Conservation (phyloP, 2,329 filamentous ascomycete genomes). For the Colletotrichum spaethianum region DNA sequence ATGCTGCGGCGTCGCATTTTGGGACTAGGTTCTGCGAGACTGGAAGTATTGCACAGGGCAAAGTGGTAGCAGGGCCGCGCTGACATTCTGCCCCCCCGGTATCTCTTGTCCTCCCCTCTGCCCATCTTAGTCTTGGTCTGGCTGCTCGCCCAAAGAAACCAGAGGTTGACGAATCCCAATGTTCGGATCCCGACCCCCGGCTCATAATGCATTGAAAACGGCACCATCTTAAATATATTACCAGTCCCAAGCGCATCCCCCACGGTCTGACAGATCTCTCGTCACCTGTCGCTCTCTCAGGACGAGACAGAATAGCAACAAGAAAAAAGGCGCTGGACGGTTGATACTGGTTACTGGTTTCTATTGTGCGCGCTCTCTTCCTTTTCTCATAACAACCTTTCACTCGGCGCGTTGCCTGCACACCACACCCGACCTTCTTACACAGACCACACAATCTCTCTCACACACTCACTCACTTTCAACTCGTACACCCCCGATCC, state of each 20-base stretch:
- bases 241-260: constrained; percentile 34
- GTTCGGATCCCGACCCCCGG: constrained; percentile 35
- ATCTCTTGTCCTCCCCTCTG: constrained; percentile 1
- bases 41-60: constrained; percentile 13
- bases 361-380: constrained; percentile 12
- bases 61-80: constrained; percentile 29
- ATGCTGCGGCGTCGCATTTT: constrained; percentile 38
- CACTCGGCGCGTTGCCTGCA: background rate
- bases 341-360: constrained; percentile 29
- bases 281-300: constrained; percentile 33
- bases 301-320: constrained; percentile 21
- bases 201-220: constrained; percentile 37
- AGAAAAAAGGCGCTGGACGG: constrained; percentile 23
- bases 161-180: constrained; percentile 34
- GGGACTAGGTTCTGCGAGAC: constrained; percentile 35
- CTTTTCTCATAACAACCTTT: background rate
- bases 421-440: constrained; percentile 10
- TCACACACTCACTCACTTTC: background rate
- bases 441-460: background rate
- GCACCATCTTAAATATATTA: constrained; percentile 40
- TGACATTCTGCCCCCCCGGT: constrained; percentile 20
- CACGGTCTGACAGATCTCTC: constrained; percentile 7
- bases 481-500: constrained; percentile 23
- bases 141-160: constrained; percentile 17
- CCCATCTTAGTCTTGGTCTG: constrained; percentile 8